phyloP scores from a whole-genome alignment of 1,139 yeast genomes.

The Blastobotrys elegans region DNA sequence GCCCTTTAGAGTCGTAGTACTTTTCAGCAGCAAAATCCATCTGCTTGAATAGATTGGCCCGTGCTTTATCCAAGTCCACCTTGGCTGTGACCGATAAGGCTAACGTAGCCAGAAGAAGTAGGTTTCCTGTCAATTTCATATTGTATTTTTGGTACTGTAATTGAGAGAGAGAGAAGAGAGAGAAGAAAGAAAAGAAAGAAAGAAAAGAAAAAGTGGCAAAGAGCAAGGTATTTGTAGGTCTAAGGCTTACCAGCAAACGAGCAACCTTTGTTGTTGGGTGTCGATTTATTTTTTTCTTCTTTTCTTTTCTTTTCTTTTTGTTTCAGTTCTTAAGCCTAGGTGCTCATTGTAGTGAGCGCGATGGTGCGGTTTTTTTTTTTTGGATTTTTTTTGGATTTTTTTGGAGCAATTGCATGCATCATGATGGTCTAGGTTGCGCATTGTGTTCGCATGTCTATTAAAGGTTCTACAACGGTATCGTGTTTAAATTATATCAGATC shows the following conservation, averaged over 20 bases:
- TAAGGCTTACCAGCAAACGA: not conserved
- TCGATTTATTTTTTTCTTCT: not conserved
- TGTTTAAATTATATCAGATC: too few relatives aligned
- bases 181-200: not conserved
- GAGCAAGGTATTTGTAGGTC: not conserved
- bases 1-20: constrained; percentile 39
- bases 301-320: not conserved
- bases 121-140: constrained; percentile 7
- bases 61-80: constrained; percentile 5
- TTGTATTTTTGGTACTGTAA: not conserved
- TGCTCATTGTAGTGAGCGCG: not conserved
- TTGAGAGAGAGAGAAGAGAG: too few relatives aligned
- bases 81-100: constrained; percentile 7
- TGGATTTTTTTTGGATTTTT: not conserved
- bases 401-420: not conserved
- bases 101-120: constrained; percentile 4
- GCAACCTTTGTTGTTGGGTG: not conserved
- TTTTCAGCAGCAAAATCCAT: constrained; percentile 43
- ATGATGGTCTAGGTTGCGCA: too few relatives aligned
- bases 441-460: too few relatives aligned
- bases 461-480: too few relatives aligned
- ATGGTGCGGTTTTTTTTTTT: not conserved
- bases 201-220: not conserved
- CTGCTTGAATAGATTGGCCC: constrained; percentile 42
- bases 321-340: not conserved